Percentiles rank a stretch among this genome's conserved stretches.
Conservation (phyloP, 225 moss, liverwort and hornwort species). For the Straminergon stramineum region DNA sequence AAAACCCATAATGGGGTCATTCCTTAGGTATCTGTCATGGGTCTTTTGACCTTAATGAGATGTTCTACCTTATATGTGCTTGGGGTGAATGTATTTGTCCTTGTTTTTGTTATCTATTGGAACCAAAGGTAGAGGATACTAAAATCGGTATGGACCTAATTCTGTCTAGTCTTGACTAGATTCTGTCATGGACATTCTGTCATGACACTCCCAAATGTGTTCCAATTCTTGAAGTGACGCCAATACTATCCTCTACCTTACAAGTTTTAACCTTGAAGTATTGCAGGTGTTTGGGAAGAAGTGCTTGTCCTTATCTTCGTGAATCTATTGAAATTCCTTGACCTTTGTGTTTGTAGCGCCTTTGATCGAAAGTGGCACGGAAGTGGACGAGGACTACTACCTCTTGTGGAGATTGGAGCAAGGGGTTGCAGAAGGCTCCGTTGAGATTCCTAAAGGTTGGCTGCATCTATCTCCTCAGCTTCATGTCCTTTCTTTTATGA, state of each 20-base stretch:
- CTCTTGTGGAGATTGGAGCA: slow-evolving; percentile 86
- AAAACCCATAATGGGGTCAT: too few relatives aligned
- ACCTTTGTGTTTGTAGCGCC: slow-evolving; percentile 45
- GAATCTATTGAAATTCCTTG: background rate
- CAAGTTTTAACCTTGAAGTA: background rate
- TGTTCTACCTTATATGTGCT: background rate
- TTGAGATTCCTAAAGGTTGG: slow-evolving; percentile 81
- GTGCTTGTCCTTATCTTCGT: background rate
- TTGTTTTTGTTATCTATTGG: background rate
- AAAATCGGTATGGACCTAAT: background rate
- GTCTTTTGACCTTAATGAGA: too few relatives aligned
- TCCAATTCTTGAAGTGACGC: background rate
- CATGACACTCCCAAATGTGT: background rate
- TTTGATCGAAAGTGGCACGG: slow-evolving; percentile 43
- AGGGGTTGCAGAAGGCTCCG: slow-evolving; percentile 81
- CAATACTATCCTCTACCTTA: background rate
- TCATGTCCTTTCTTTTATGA: background rate
- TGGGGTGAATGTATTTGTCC: background rate
- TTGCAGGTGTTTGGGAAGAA: background rate
- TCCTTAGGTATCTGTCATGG: too few relatives aligned
- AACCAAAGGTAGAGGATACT: background rate
- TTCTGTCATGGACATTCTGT: background rate
- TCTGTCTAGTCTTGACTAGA: background rate
- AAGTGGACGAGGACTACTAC: slow-evolving; percentile 64
- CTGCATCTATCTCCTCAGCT: background rate